Evolutionary conservation across 1,139 yeast genomes (phyloP).

Genomic region (Oligophagozyma castellii): DNA sequence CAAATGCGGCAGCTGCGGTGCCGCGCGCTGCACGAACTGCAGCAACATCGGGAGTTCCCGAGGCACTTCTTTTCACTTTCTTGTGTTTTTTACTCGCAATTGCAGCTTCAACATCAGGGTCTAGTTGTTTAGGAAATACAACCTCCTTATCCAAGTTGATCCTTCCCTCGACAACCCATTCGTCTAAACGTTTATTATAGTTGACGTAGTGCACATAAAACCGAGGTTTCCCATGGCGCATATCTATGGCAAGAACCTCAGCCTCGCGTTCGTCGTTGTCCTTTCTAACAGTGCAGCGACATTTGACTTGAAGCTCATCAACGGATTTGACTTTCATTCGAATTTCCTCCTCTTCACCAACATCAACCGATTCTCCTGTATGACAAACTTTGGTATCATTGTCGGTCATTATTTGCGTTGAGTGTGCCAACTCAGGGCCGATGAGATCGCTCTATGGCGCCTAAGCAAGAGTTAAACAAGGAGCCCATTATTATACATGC

Average conservation of each 20-base stretch:
- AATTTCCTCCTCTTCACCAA: constrained; percentile 13
- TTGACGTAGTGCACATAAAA: constrained; percentile 92
- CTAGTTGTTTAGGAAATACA: constrained; percentile 46
- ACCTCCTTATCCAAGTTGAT: constrained; percentile 59
- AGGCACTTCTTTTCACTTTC: constrained; percentile 21
- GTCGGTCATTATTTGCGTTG: too few relatives aligned
- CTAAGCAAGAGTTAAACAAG: too few relatives aligned
- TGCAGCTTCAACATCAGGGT: not conserved
- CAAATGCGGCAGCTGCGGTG: constrained; percentile 7
- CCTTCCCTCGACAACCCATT: constrained; percentile 69
- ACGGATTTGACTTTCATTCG: constrained; percentile 20
- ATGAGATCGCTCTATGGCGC: too few relatives aligned
- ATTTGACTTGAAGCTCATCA: constrained; percentile 51
- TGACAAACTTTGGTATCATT: too few relatives aligned
- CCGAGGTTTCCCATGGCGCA: constrained; percentile 61
- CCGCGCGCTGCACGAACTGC: too few relatives aligned
- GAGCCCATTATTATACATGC: too few relatives aligned
- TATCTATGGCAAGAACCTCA: constrained; percentile 68
- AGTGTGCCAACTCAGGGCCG: too few relatives aligned
- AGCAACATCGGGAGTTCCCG: constrained; percentile 10
- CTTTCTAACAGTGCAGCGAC: constrained; percentile 68
- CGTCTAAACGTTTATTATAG: constrained; percentile 87
- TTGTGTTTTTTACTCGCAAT: constrained; percentile 11
- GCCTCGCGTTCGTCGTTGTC: constrained; percentile 73
- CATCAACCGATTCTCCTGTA: too few relatives aligned